Evolutionary conservation across 169 alveolate species (phyloP).

Genomic region (Plasmodium ovale): DNA sequence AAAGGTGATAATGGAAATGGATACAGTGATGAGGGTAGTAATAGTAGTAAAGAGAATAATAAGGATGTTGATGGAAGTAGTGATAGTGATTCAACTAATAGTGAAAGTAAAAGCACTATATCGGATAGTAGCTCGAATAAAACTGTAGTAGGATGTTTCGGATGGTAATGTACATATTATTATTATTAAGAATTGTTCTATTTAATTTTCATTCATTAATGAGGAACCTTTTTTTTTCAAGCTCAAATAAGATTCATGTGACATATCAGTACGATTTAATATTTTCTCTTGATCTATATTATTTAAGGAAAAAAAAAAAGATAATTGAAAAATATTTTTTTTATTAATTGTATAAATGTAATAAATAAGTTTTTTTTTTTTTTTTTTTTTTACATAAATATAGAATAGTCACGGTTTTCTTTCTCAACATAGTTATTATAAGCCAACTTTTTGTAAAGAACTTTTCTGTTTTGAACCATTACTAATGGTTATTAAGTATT

Average conservation of each 20-base stretch:
- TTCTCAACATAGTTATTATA: background rate
- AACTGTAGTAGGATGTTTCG: no score
- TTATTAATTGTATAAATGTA: slow-evolving; percentile 2
- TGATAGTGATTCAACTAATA: no score
- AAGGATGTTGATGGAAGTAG: background rate
- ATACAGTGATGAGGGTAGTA: background rate
- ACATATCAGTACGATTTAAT: background rate
- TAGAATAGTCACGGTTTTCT: background rate
- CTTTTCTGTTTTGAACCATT: slow-evolving; percentile 1
- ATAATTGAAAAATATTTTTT: background rate
- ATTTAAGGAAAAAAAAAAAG: background rate
- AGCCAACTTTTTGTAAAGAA: background rate
- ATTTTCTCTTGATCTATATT: background rate
- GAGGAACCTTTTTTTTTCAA: background rate
- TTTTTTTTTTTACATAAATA: no score
- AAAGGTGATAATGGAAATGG: background rate
- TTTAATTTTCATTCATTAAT: background rate
- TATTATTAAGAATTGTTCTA: background rate
- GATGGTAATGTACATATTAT: no score
- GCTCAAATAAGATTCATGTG: slow-evolving; percentile 2
- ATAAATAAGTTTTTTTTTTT: slow-evolving; percentile 3
- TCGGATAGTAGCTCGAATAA: no score
- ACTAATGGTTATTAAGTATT: background rate
- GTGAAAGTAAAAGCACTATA: no score
- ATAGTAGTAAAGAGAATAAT: background rate